phyloP scores from a whole-genome alignment of 345 rosid species.

The Arabidopsis arenosa region DNA sequence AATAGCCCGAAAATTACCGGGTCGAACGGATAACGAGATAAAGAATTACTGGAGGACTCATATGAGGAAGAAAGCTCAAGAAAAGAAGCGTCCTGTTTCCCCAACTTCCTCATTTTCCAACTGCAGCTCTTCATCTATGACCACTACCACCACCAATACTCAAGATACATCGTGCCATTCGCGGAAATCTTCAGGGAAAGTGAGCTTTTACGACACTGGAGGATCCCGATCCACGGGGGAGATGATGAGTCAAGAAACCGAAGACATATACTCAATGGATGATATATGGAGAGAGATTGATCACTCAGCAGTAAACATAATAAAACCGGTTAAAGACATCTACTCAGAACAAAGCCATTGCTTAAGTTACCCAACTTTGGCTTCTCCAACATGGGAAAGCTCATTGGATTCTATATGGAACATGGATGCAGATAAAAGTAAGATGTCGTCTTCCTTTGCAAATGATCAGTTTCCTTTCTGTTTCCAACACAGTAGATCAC shows the following conservation, averaged over 20 bases:
- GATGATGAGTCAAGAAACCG: constrained; percentile 46
- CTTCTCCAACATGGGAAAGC: constrained; percentile 71
- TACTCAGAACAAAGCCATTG: constrained; percentile 54
- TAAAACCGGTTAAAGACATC: constrained; percentile 58
- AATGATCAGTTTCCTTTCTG: constrained; percentile 47
- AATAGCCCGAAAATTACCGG: constrained; percentile 90
- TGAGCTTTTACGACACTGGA: constrained; percentile 83
- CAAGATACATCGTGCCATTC: constrained; percentile 49
- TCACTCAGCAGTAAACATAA: constrained; percentile 54
- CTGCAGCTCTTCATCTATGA: constrained; percentile 56
- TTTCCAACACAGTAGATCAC: constrained; percentile 51
- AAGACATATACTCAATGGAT: constrained; percentile 70
- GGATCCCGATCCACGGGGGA: constrained; percentile 61
- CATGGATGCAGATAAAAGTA: constrained; percentile 66
- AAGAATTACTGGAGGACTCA: constrained; percentile 98
- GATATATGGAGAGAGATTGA: constrained; percentile 92
- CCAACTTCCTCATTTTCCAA: constrained; percentile 64
- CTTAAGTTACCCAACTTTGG: constrained; percentile 53
- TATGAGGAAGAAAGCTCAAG: constrained; percentile 87
- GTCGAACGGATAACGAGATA: constrained; percentile 95
- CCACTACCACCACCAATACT: constrained; percentile 53
- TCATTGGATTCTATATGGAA: constrained; percentile 68
- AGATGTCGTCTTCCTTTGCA: constrained; percentile 58
- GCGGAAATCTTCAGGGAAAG: constrained; percentile 53
- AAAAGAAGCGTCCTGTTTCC: constrained; percentile 53